Conservation (phyloP, 306 rosid species). For the Vicia sativa region DNA sequence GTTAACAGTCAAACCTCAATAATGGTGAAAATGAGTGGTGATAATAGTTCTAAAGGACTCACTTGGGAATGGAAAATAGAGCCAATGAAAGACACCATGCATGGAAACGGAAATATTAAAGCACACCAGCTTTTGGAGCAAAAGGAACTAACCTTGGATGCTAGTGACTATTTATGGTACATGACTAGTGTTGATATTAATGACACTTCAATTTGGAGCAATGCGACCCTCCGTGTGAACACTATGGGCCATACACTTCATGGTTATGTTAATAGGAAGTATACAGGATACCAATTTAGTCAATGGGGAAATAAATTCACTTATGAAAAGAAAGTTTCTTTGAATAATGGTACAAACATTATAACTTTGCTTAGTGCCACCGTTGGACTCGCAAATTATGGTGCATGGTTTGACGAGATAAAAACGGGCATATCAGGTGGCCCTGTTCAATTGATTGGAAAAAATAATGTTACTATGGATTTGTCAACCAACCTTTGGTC, state of each 20-base stretch:
- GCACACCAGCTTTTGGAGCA: not conserved
- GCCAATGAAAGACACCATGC: constrained; percentile 5
- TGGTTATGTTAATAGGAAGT: not conserved
- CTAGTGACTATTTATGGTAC: constrained; percentile 21
- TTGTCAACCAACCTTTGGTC: constrained; percentile 12
- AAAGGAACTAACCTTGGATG: not conserved
- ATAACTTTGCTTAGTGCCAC: constrained; percentile 16
- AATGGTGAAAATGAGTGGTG: not conserved
- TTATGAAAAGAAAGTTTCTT: constrained; percentile 11
- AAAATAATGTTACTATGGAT: not conserved
- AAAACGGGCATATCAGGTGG: constrained; percentile 5
- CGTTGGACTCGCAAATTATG: constrained; percentile 10
- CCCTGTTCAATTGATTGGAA: constrained; percentile 4
- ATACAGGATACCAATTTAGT: constrained; percentile 10
- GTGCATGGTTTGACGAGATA: constrained; percentile 1
- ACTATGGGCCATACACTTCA: constrained; percentile 13
- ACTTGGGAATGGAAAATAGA: constrained; percentile 14
- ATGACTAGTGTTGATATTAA: constrained; percentile 20
- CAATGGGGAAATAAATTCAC: not conserved
- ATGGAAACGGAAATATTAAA: not conserved
- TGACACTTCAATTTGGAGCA: constrained; percentile 13
- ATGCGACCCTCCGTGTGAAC: not conserved
- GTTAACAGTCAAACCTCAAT: constrained; percentile 16
- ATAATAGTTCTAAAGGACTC: not conserved
- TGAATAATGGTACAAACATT: constrained; percentile 1